Evolutionary conservation across 768 basidiomycete genomes (phyloP).

Genomic region (Daedalea quercina): DNA sequence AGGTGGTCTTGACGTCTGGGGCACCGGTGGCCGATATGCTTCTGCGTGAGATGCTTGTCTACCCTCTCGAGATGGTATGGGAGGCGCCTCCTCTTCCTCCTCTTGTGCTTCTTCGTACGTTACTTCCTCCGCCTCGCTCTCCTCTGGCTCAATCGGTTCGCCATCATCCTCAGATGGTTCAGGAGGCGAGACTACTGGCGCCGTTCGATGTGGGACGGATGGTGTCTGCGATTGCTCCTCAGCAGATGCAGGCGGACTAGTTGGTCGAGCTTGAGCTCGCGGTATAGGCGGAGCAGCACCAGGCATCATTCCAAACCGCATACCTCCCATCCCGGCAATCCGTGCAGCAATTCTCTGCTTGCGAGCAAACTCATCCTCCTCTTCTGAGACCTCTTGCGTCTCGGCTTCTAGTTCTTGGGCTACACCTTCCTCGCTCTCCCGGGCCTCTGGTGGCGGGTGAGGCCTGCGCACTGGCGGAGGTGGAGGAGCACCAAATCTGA

Average conservation of each 20-base stretch:
- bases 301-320: constrained; percentile 52
- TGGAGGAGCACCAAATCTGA: constrained; percentile 69
- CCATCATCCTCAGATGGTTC: constrained; percentile 47
- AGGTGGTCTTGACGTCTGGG: constrained; percentile 13
- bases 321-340: constrained; percentile 49
- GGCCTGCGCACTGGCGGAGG: constrained; percentile 31
- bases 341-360: constrained; percentile 47
- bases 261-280: constrained; percentile 12
- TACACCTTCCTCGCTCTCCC: constrained; percentile 10
- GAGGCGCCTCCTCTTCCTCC: constrained; percentile 44
- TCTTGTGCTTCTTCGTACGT: constrained; percentile 42
- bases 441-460: constrained; percentile 24
- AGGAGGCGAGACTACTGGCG: constrained; percentile 21
- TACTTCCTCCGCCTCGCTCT: constrained; percentile 68
- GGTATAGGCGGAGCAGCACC: constrained; percentile 17
- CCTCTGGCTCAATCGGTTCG: constrained; percentile 60
- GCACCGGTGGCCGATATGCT: constrained; percentile 10
- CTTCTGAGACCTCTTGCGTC: constrained; percentile 30
- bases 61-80: constrained; percentile 43
- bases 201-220: constrained; percentile 14
- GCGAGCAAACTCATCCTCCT: constrained; percentile 58
- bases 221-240: constrained; percentile 12
- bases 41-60: constrained; percentile 18
- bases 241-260: not conserved
- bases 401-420: constrained; percentile 13